Base-by-base conservation (phyloP, 352 stramenopile genomes). In the Globisporangium alternatum region DNA sequence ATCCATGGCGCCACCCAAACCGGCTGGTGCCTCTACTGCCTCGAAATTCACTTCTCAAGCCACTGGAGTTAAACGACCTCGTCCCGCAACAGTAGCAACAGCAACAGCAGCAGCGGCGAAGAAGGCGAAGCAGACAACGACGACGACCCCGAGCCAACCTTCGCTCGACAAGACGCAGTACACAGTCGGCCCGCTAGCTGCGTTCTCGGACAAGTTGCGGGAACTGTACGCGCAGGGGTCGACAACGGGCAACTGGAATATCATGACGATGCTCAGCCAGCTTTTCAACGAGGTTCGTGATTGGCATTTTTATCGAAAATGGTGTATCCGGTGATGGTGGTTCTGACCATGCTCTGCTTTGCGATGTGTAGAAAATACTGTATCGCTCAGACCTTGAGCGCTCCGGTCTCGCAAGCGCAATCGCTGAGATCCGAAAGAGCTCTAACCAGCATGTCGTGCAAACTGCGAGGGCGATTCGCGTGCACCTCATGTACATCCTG, bases 401-500 rank as follows among this genome's bases (percentile, higher is more conserved):
- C 33, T 72, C 66, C 1, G 48, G 61, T 12, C 51, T 72, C 1
- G 61, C 53, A 22, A 47, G 21, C 17, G 56, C 58, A 33, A 49
- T 72, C 58, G 57, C 65, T n/a, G 43, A 48, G 25, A 49, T 72
- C 17, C 54, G 66, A 15, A 56, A 65, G 19, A 69, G 62, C 62
- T 48, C 30, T 12, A 65, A 69, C 22, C 66, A 57, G 22, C 63
- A 68, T 35, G 58, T 72, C 21, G 62, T 58, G 15, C 59, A 72
- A 41, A 72, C 66, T 5, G 62, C 62, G 12, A 72, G 57, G 31
- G 52, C 54, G 22, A 31, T 72, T 35, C 61, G 66, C 30, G 66
- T 65, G 25, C 64, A 66, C 41, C 31, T 72, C 33, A 72, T 69
- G 43, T 31, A 53, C n/a, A 47, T 43, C 49, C 47, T 67, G n/a